phyloP scores from a whole-genome alignment of 2,329 filamentous ascomycete species.

The Cordyceps javanica region DNA sequence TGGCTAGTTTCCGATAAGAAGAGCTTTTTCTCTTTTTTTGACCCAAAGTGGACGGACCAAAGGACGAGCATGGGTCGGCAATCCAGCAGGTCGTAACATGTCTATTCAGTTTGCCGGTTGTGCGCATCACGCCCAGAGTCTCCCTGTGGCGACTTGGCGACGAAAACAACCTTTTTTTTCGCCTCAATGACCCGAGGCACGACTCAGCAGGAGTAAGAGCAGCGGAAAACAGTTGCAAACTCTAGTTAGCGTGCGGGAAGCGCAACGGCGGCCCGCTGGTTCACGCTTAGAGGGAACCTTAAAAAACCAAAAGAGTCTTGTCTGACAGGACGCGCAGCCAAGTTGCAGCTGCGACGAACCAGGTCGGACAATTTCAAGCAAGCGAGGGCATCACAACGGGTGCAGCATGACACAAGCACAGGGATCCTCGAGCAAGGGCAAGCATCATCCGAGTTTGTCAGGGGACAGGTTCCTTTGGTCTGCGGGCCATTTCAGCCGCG shows the following conservation, averaged over 20 bases:
- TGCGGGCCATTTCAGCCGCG: slow-evolving; percentile 9
- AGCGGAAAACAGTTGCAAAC: background rate
- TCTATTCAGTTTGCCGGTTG: background rate
- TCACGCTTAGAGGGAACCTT: background rate
- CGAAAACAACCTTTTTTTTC: background rate
- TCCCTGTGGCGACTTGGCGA: background rate
- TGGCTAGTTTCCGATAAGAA: background rate
- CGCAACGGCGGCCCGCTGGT: slow-evolving; percentile 8
- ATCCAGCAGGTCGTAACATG: background rate
- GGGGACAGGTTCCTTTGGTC: background rate
- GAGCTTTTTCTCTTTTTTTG: background rate
- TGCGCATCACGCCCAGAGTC: background rate
- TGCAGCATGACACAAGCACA: background rate
- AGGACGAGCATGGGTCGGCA: background rate
- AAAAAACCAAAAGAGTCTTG: background rate
- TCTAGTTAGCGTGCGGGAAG: slow-evolving; percentile 10
- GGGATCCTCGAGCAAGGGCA: background rate
- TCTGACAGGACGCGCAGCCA: background rate
- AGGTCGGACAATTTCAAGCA: background rate
- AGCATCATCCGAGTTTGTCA: background rate
- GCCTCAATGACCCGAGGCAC: slow-evolving; percentile 7
- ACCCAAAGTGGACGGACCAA: background rate
- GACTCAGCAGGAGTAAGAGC: no score
- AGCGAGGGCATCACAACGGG: background rate
- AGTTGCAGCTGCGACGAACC: background rate